Base-by-base conservation (phyloP, 1,284 basidiomycete species). In the Ustilago loliicola region DNA sequence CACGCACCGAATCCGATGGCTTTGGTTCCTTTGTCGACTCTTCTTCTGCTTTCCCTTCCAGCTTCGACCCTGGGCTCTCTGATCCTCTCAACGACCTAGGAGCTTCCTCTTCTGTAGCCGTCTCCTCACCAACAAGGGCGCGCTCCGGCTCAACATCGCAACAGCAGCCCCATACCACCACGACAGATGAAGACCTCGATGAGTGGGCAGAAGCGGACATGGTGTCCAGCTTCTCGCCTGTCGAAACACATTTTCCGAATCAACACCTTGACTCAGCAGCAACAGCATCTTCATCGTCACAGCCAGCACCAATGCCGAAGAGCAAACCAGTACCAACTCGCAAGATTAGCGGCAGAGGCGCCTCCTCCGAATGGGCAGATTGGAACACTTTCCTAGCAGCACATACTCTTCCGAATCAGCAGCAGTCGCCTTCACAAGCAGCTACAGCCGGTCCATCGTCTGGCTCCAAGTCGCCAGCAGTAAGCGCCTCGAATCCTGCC, bases 11-110 rank as follows among this genome's bases (percentile, higher is more conserved):
- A 42, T 79, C 72, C 5, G 72, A 79, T 48, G 77, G 72, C 38
- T 79, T 79, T 48, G 72, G 77, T 13, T 79, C 77, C 56, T 79
- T 79, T 19, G 72, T 79, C 56, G 77, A 74, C 17, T 54, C 77
- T 6, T 64, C 68, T 7, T 54, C 65, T 13, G 52, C 72, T 6
- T 68, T 72, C 29, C 68, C 76, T 3, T 59, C 60, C 21, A 64
- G 61, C 57, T 79, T 75, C 32, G 77, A 79, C 23, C 62, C 67
- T 2, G 52, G 55, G 27, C 59, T 68, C 3, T 61, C 67, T 0
- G 65, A 66, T 19, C 61, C 72, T 17, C 59, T 72, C 15, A 68
- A 72, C 7, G 8, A 53, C 10, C 60, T 62, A 30, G 65, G 57
- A 4, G 23, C 68, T 15, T 65, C 72, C 13, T 69, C 72, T 0